These are phyloP conservation scores for Tylopilus sp. DNA, from an alignment of 768 basidiomycete species.

Conservation along the genomic window DNA sequence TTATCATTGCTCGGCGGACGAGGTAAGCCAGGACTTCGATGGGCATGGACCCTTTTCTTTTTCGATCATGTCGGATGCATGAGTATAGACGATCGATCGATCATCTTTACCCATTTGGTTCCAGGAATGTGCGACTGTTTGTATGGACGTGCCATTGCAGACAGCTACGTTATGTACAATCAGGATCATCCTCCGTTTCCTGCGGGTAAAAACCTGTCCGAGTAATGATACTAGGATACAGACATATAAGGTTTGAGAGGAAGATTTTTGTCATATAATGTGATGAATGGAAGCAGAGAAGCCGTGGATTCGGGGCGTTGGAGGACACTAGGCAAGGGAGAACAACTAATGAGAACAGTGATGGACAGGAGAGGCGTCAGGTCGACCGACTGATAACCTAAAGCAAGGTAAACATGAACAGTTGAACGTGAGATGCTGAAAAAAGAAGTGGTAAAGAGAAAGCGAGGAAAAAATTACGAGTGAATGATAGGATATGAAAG, in stretches of 20 bases:
- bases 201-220: constrained; percentile 22
- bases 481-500: constrained; percentile 30
- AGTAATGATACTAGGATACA: constrained; percentile 29
- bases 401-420: constrained; percentile 24
- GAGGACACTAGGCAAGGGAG: not conserved
- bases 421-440: constrained; percentile 9
- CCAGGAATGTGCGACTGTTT: not conserved
- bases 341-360: constrained; percentile 19
- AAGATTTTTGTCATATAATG: constrained; percentile 30
- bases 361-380: constrained; percentile 12
- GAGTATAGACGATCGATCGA: not conserved
- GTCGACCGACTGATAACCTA: constrained; percentile 14
- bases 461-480: constrained; percentile 21
- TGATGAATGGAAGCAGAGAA: constrained; percentile 10
- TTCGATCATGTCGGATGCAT: constrained; percentile 3
- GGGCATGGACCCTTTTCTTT: constrained; percentile 3
- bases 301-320: not conserved
- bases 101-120: not conserved
- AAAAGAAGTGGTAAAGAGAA: not conserved
- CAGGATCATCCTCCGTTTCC: constrained; percentile 27
- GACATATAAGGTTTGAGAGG: constrained; percentile 17
- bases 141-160: constrained; percentile 3
- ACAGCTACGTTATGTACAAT: constrained; percentile 23
- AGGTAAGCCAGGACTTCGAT: constrained; percentile 2
- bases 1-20: constrained; percentile 6